Conservation (phyloP, 495 filamentous ascomycete genomes). For the Penicillium pulvis region DNA sequence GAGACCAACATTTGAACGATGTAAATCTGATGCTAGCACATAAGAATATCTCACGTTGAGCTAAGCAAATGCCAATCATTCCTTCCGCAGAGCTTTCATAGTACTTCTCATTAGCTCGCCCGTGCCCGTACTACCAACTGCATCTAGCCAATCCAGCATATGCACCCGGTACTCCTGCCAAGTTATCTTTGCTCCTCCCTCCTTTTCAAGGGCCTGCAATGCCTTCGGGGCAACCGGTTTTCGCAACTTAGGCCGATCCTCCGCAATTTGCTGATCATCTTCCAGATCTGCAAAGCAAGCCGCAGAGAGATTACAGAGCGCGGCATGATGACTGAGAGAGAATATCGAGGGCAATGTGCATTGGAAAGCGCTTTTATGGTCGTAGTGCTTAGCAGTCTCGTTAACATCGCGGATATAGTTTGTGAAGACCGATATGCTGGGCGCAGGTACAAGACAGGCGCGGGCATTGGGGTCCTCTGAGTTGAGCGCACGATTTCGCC, state of each 20-base stretch:
- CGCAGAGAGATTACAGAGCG: constrained; percentile 66
- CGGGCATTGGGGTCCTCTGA: constrained; percentile 67
- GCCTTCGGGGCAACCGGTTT: constrained; percentile 76
- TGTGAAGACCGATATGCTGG: constrained; percentile 50
- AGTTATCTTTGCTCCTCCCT: constrained; percentile 67
- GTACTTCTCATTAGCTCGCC: constrained; percentile 78
- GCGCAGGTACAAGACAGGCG: constrained; percentile 66
- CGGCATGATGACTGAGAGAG: constrained; percentile 68
- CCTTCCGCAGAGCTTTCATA: constrained; percentile 67
- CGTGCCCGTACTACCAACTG: constrained; percentile 65
- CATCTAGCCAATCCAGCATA: constrained; percentile 72
- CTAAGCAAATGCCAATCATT: constrained; percentile 9
- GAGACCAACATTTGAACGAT: neutral
- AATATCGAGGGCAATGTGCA: constrained; percentile 60
- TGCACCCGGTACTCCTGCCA: constrained; percentile 76
- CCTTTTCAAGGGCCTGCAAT: constrained; percentile 61
- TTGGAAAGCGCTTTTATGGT: constrained; percentile 42
- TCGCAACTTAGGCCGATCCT: constrained; percentile 57
- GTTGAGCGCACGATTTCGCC: constrained; percentile 76
- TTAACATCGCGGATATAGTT: constrained; percentile 46
- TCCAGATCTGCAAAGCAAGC: constrained; percentile 62
- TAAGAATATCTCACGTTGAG: too few species aligned
- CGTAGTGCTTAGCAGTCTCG: constrained; percentile 35
- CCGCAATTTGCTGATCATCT: constrained; percentile 58
- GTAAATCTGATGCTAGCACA: too few species aligned